Evolutionary conservation across 169 alveolate genomes (phyloP).

Genomic region (Neospora caninum): DNA sequence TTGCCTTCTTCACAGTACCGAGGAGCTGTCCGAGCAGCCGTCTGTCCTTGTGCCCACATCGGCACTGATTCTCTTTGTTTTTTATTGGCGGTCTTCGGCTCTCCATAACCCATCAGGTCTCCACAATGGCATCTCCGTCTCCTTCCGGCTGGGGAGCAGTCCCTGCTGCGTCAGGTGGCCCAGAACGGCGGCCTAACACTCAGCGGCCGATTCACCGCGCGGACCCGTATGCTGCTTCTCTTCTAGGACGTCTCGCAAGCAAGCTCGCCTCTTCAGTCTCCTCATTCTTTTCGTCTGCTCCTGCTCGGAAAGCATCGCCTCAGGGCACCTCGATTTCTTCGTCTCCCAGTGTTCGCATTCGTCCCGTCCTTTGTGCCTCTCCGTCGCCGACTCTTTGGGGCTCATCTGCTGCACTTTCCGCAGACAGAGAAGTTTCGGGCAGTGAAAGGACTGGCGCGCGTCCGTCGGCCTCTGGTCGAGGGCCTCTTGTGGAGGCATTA

Average conservation of each 20-base stretch:
- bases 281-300: neutral
- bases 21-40: too few species aligned
- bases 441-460: neutral
- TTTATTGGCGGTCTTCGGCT: too few species aligned
- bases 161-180: neutral
- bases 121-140: neutral
- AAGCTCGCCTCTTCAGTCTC: neutral
- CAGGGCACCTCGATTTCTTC: too few species aligned
- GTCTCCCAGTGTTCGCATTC: too few species aligned
- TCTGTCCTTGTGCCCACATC: too few species aligned
- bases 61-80: too few species aligned
- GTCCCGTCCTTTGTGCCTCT: too few species aligned
- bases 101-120: too few species aligned
- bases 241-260: neutral
- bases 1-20: too few species aligned
- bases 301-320: neutral
- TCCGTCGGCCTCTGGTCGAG: neutral
- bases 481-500: neutral
- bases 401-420: too few species aligned
- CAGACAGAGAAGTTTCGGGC: too few species aligned
- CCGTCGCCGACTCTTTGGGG: too few species aligned
- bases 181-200: neutral
- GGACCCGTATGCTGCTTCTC: neutral
- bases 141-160: neutral
- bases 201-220: slow-evolving; percentile 28